Base-by-base conservation (phyloP, 2,329 filamentous ascomycete species). In the Thielaviopsis punctulata region DNA sequence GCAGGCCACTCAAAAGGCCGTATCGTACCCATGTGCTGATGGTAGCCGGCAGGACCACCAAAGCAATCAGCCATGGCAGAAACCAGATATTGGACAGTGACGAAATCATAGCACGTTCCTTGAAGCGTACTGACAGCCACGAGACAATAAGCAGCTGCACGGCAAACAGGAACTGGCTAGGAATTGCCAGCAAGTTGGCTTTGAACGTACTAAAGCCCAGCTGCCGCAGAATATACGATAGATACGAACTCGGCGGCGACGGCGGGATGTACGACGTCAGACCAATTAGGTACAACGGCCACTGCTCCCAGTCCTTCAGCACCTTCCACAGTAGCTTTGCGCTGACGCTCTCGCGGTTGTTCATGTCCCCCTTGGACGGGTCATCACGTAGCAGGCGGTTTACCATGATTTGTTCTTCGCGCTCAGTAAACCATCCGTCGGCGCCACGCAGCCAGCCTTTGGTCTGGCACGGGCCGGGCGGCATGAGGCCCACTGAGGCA, bases 401-500 rank as follows among this genome's bases (percentile, higher is more conserved):
- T 23, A 82, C 75, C 55, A 81, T 71, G 57, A 82, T 82, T 49
- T 68, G 67, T 58, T 82, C 76, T 54, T 81, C 79, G 2, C 69
- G 70, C 45, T 79, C 74, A 2, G 59, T 73, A 61, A 82, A 82
- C 74, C 77, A 82, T 1, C 78, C 79, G 68, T 62, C 65, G 51
- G 73, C 72, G 10, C 75, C 75, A 10, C 76, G 70, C 58, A 75
- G 76, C 72, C 73, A 76, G 45, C 68, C 73, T 43, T 67, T 68
- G 0, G 76, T 80, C 56, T 73, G 69, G 7, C 65, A 68, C 1
- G 70, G 70, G 0, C 68, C 68, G 0, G 70, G 64, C 0, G 69
- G 69, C 66, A 73, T 71, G 19, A 70, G 60, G 7, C 65, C 66
- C 62, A 65, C 71, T 0, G 69, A 69, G 45, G 70, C 62, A 18